Percentiles rank a stretch among this genome's conserved stretches.
Evolutionary conservation across 73 alveolate species (phyloP).

Genomic region (Paramecium sexaurelia): DNA sequence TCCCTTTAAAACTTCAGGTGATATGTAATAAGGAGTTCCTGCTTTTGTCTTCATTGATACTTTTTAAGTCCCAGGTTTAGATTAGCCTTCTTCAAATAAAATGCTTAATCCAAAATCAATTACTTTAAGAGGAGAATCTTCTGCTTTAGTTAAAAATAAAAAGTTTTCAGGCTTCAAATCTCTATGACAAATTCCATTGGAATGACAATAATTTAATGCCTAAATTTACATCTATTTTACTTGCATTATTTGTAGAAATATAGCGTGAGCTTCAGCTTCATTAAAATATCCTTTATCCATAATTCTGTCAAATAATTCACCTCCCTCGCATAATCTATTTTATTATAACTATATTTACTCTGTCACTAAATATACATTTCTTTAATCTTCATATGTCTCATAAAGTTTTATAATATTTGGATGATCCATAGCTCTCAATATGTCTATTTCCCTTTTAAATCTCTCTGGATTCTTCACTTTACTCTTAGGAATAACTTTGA

Average conservation of each 20-base stretch:
- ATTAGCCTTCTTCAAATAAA: conserved; percentile 68
- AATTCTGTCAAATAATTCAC: conserved; percentile 79
- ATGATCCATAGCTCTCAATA: conserved; percentile 75
- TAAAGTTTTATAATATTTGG: conserved; percentile 80
- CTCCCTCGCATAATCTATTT: conserved; percentile 77
- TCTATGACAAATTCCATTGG: conserved; percentile 81
- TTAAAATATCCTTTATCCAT: conserved; percentile 69
- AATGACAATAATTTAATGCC: conserved; percentile 79
- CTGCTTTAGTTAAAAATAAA: conserved; percentile 72
- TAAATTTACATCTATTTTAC: background rate
- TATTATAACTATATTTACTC: conserved; percentile 62
- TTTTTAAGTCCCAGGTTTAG: conserved; percentile 45
- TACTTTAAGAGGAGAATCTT: conserved; percentile 67
- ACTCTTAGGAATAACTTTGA: conserved; percentile 81
- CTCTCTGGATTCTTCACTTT: conserved; percentile 77
- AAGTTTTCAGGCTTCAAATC: conserved; percentile 83
- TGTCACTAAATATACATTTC: conserved; percentile 80
- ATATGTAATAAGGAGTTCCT: conserved; percentile 77
- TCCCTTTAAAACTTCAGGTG: conserved; percentile 80
- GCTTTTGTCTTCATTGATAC: conserved; percentile 69
- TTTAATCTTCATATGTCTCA: conserved; percentile 79
- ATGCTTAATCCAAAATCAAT: conserved; percentile 76
- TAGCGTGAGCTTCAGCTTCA: conserved; percentile 74
- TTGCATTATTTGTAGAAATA: conserved; percentile 72
- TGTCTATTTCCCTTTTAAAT: conserved; percentile 73